phyloP scores from a whole-genome alignment of 176 grass and related monocot genomes.

The Aegilops tauschii region DNA sequence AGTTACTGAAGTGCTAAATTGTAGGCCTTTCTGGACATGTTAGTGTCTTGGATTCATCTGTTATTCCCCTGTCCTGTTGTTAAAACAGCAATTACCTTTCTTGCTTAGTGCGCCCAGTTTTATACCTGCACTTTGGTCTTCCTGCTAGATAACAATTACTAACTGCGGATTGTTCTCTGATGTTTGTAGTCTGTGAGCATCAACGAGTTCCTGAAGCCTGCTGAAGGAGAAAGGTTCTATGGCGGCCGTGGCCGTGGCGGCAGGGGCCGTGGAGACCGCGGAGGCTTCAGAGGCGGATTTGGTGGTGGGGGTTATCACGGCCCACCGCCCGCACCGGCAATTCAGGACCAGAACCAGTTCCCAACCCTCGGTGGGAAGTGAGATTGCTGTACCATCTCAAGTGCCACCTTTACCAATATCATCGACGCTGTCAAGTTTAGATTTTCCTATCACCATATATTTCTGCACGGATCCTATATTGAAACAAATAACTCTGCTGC shows the following conservation, averaged over 20 bases:
- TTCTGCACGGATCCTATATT: not conserved
- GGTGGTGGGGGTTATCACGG: slow-evolving; percentile 23
- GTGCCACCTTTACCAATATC: not conserved
- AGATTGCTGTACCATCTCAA: not conserved
- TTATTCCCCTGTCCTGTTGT: not conserved
- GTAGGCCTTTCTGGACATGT: no score
- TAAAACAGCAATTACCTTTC: not conserved
- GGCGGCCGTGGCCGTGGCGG: slow-evolving; percentile 64
- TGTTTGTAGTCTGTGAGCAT: slow-evolving; percentile 58
- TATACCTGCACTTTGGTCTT: not conserved
- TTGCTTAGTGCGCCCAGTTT: not conserved
- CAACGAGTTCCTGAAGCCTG: slow-evolving; percentile 84
- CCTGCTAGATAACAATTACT: not conserved
- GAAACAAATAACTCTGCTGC: slow-evolving; percentile 37
- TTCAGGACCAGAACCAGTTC: slow-evolving; percentile 72
- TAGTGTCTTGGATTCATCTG: not conserved
- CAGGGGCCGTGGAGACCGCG: slow-evolving; percentile 60
- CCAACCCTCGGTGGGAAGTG: slow-evolving; percentile 77
- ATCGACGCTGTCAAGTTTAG: not conserved
- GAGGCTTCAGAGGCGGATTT: slow-evolving; percentile 47
- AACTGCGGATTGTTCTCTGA: not conserved
- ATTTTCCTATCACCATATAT: slow-evolving; percentile 12
- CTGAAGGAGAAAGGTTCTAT: slow-evolving; percentile 71
- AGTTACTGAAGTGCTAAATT: not conserved
- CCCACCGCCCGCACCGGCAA: slow-evolving; percentile 48